phyloP scores from a whole-genome alignment of 1,139 yeast genomes.

The Nadsonia commutata region DNA sequence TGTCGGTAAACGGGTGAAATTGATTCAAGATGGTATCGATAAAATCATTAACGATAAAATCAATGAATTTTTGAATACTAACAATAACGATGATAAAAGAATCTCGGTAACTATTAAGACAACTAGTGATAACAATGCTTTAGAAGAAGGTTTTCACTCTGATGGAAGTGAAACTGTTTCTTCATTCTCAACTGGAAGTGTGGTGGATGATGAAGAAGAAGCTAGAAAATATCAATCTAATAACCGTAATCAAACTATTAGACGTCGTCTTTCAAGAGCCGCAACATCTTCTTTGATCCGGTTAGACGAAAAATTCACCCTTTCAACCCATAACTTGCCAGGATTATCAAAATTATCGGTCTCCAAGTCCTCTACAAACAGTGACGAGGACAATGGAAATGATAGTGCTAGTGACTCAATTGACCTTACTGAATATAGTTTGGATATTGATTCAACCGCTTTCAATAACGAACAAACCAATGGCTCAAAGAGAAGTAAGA shows the following conservation, averaged over 20 bases:
- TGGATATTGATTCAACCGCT: background rate
- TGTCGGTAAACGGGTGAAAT: conserved; percentile 18
- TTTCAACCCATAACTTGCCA: background rate
- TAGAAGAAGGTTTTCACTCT: background rate
- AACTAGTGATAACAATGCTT: background rate
- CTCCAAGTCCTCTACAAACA: conserved; percentile 7
- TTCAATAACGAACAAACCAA: background rate
- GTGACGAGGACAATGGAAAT: conserved; percentile 21
- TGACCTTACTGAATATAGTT: conserved; percentile 7
- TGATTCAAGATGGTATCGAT: conserved; percentile 24
- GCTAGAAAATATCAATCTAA: too few relatives aligned
- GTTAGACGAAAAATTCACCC: background rate
- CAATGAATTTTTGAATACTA: background rate
- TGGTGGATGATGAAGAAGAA: conserved; percentile 4
- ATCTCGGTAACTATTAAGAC: background rate
- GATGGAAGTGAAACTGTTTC: conserved; percentile 1
- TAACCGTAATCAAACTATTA: background rate
- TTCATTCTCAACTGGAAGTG: background rate
- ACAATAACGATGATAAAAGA: background rate
- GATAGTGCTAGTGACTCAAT: conserved; percentile 44
- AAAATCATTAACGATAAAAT: conserved; percentile 24
- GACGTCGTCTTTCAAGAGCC: background rate
- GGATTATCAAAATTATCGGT: background rate
- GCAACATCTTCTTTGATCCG: background rate
- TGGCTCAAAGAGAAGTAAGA: background rate